A percentile compares a stretch with the other conserved stretches of the same genome.
phyloP scores from a whole-genome alignment of 176 grass and related monocot genomes.

The Guadua angustifolia region DNA sequence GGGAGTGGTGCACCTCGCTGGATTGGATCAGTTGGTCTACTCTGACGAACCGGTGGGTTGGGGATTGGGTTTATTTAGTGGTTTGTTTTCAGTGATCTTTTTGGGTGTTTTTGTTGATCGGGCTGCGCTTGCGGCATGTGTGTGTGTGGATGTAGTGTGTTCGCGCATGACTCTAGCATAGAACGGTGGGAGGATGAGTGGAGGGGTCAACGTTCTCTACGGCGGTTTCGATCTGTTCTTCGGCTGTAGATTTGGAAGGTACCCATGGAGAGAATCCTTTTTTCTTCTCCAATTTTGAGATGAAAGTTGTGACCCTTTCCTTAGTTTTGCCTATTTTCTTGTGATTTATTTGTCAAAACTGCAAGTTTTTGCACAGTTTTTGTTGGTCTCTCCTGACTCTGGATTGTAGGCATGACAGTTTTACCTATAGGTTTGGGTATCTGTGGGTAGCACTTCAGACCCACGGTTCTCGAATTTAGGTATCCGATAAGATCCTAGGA shows the following conservation, averaged over 20 bases:
- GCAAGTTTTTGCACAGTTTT: background rate
- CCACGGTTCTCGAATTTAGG: too few species aligned
- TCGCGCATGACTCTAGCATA: conserved; percentile 20
- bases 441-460: too few species aligned
- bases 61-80: background rate
- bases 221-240: background rate
- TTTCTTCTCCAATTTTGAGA: background rate
- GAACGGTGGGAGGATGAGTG: background rate
- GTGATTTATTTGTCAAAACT: background rate
- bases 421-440: too few species aligned
- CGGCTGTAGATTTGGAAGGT: conserved; percentile 46
- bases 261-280: background rate
- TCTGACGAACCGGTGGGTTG: conserved; percentile 13
- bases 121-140: background rate
- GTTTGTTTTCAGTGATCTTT: background rate
- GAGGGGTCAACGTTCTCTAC: background rate
- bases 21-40: background rate
- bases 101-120: background rate
- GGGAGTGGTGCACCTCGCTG: background rate
- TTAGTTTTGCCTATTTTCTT: background rate
- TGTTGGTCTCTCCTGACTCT: background rate
- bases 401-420: too few species aligned
- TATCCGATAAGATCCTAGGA: too few species aligned
- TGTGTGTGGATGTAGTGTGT: background rate
- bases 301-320: background rate